Percentiles rank a stretch among this genome's conserved stretches.
phyloP scores from a whole-genome alignment of 495 filamentous ascomycete species.

The Podospora comata region DNA sequence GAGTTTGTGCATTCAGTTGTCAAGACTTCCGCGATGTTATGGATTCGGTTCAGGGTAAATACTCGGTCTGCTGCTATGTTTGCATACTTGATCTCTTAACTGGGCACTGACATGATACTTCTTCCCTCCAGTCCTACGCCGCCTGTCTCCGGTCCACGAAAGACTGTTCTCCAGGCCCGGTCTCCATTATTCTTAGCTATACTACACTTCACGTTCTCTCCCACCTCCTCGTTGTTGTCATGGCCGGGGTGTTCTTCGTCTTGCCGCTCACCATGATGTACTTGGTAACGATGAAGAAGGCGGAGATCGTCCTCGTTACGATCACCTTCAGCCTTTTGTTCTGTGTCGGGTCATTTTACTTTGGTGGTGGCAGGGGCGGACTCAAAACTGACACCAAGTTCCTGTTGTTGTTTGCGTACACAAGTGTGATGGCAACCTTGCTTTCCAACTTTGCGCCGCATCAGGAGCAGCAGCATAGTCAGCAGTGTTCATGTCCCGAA shows the following conservation, averaged over 20 bases:
- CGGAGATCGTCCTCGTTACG: not conserved
- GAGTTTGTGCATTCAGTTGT: not conserved
- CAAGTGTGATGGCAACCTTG: slow-evolving; percentile 4
- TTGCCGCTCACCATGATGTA: not conserved
- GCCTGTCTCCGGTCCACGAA: no score
- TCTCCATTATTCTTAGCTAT: not conserved
- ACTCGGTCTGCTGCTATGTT: not conserved
- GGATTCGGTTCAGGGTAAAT: not conserved
- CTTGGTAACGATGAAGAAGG: not conserved
- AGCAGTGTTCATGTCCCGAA: no score
- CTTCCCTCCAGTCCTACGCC: not conserved
- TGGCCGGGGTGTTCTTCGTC: not conserved
- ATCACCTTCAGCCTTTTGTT: not conserved
- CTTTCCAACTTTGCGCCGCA: not conserved
- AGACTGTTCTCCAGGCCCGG: no score
- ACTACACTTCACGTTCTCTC: not conserved
- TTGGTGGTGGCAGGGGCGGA: not conserved
- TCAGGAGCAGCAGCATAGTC: not conserved
- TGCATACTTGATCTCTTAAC: not conserved
- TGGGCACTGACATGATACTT: no score
- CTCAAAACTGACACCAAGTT: slow-evolving; percentile 3
- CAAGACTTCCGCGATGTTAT: not conserved
- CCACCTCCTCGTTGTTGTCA: not conserved
- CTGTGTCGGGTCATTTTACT: slow-evolving; percentile 3
- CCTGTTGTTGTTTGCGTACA: slow-evolving; percentile 4